Conservation (phyloP, 495 filamentous ascomycete genomes). For the Darksidea phi region DNA sequence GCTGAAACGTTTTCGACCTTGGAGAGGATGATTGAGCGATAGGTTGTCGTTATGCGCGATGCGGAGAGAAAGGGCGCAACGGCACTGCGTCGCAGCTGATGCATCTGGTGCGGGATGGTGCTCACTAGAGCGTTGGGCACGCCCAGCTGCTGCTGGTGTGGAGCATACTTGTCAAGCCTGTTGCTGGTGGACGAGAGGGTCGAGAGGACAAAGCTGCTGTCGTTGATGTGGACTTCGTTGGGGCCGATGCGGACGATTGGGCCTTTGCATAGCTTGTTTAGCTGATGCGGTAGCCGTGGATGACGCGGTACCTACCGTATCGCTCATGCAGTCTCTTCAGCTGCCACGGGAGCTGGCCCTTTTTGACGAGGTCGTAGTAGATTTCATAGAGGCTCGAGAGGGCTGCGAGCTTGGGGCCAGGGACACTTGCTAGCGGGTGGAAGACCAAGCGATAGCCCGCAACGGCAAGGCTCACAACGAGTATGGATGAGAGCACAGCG, state of each 20-base stretch:
- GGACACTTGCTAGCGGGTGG: slow-evolving; percentile 19
- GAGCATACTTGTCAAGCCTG: slow-evolving; percentile 31
- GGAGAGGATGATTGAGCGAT: too few relatives aligned
- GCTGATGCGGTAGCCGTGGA: not conserved
- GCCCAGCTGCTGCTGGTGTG: slow-evolving; percentile 15
- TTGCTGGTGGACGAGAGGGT: slow-evolving; percentile 20
- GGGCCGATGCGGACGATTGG: slow-evolving; percentile 42
- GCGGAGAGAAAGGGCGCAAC: slow-evolving; percentile 53
- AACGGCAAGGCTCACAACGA: too few relatives aligned
- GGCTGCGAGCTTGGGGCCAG: slow-evolving; percentile 19
- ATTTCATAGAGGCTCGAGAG: slow-evolving; percentile 18
- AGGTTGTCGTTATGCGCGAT: too few relatives aligned
- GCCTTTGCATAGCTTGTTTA: slow-evolving; percentile 19
- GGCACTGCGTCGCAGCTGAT: slow-evolving; percentile 11
- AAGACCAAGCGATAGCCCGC: slow-evolving; percentile 12
- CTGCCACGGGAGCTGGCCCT: slow-evolving; percentile 7
- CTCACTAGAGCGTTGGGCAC: not conserved
- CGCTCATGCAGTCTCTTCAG: slow-evolving; percentile 23
- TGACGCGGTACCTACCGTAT: slow-evolving; percentile 10
- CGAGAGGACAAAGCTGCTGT: slow-evolving; percentile 34
- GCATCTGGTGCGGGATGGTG: slow-evolving; percentile 17
- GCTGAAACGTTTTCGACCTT: too few relatives aligned
- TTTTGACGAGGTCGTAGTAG: slow-evolving; percentile 8
- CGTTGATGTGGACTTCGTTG: slow-evolving; percentile 38
- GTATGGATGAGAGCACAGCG: too few relatives aligned